Conservation (phyloP, 176 grass and related monocot genomes). For the Otatea glauca region DNA sequence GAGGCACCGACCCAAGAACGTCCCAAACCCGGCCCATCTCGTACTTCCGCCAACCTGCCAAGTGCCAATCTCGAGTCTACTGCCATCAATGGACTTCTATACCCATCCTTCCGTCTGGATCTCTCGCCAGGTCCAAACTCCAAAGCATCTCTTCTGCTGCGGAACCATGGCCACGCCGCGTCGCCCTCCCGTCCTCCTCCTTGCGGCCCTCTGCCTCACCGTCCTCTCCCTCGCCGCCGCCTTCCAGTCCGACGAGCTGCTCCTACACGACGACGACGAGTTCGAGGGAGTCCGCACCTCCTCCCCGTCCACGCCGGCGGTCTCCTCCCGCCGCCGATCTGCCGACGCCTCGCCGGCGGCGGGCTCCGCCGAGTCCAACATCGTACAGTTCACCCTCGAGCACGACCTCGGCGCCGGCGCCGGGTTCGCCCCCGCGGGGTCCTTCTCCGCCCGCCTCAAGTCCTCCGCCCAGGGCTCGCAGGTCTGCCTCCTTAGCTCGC, state of each 20-base stretch:
- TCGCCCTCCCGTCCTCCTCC: conserved; percentile 18
- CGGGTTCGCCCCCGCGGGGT: conserved; percentile 67
- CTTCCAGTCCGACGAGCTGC: conserved; percentile 86
- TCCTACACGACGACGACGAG: conserved; percentile 82
- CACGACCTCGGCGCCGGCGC: conserved; percentile 62
- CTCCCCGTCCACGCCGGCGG: conserved; percentile 3
- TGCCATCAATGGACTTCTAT: background rate
- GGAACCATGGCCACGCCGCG: conserved; percentile 44
- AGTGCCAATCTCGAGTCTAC: background rate
- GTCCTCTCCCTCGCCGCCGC: conserved; percentile 28
- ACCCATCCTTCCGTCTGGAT: background rate
- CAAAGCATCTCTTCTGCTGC: background rate
- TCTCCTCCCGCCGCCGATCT: conserved; percentile 52
- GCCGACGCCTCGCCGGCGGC: conserved; percentile 41
- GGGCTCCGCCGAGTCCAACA: conserved; percentile 60
- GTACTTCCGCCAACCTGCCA: too few species aligned
- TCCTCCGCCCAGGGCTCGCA: conserved; percentile 76
- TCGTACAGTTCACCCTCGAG: conserved; percentile 81
- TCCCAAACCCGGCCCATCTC: background rate
- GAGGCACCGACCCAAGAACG: background rate
- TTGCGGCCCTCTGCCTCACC: conserved; percentile 20
- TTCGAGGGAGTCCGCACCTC: conserved; percentile 65
- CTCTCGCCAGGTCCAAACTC: background rate
- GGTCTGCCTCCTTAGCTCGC: conserved; percentile 36
- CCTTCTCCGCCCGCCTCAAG: conserved; percentile 94